Conservation (phyloP, 2,329 filamentous ascomycete species). For the Xylaria sp. region DNA sequence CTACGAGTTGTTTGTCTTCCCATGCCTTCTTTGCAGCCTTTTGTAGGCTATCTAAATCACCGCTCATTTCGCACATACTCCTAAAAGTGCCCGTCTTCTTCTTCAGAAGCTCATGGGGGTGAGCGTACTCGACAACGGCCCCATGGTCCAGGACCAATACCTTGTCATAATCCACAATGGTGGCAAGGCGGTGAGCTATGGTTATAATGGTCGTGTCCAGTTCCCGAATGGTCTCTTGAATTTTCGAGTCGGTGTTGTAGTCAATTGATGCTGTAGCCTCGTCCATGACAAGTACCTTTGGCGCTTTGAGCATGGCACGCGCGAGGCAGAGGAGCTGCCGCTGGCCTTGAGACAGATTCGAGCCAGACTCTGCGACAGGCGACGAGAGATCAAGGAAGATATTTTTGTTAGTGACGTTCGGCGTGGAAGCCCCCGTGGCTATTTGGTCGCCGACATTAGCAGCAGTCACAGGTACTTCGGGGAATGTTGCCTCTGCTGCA, state of each 20-base stretch:
- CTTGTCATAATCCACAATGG: constrained; percentile 98
- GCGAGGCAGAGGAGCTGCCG: constrained; percentile 94
- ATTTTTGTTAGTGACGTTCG: constrained; percentile 84
- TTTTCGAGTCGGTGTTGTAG: constrained; percentile 94
- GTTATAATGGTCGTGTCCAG: constrained; percentile 94
- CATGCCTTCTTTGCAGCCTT: constrained; percentile 67
- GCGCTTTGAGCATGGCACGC: constrained; percentile 88
- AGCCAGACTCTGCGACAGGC: constrained; percentile 86
- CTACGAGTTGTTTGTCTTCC: constrained; percentile 54
- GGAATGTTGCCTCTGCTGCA: constrained; percentile 30
- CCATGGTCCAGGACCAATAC: constrained; percentile 94
- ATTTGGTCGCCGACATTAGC: constrained; percentile 34
- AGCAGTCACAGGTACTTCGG: constrained; percentile 24
- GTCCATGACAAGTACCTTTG: constrained; percentile 97
- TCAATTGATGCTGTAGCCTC: constrained; percentile 98
- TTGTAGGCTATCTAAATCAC: constrained; percentile 63
- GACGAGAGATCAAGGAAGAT: constrained; percentile 89
- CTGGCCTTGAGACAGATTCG: constrained; percentile 95
- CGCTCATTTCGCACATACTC: constrained; percentile 74
- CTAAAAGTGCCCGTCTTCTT: constrained; percentile 73
- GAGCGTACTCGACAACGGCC: constrained; percentile 86
- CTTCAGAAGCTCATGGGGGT: constrained; percentile 83
- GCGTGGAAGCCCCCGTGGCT: constrained; percentile 41
- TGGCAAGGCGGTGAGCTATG: constrained; percentile 94
- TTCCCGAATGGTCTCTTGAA: constrained; percentile 95